Percentiles rank a stretch among this genome's conserved stretches.
phyloP scores from a whole-genome alignment of 306 rosid genomes.

The Cucurbita argyrosperma region DNA sequence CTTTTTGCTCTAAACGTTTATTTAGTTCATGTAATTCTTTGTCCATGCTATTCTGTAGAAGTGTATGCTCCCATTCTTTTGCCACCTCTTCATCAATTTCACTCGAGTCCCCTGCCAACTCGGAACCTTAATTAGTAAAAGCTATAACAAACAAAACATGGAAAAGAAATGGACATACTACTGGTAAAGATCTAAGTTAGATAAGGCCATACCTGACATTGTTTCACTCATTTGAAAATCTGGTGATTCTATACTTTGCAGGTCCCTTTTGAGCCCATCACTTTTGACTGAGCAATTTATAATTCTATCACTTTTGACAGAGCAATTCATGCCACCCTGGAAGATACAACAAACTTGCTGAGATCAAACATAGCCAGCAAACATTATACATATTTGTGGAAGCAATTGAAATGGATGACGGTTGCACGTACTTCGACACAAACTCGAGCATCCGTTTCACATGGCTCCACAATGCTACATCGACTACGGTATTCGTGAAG shows the following conservation, averaged over 20 bases:
- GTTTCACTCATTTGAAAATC: conserved; percentile 77
- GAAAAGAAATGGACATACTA: background rate
- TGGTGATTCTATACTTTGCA: conserved; percentile 47
- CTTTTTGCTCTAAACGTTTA: conserved; percentile 89
- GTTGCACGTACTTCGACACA: conserved; percentile 16
- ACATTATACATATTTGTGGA: background rate
- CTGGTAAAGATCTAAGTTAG: background rate
- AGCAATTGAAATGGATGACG: conserved; percentile 1
- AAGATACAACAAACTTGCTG: conserved; percentile 12
- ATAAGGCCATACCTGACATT: conserved; percentile 37
- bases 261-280: conserved; percentile 82
- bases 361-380: background rate
- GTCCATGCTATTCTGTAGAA: conserved; percentile 89
- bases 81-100: conserved; percentile 89
- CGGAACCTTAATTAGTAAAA: conserved; percentile 14
- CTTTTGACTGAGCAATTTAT: conserved; percentile 39
- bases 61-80: conserved; percentile 98
- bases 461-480: conserved; percentile 45
- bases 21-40: conserved; percentile 88
- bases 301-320: conserved; percentile 59
- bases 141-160: conserved; percentile 7
- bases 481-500: conserved; percentile 83
- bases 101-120: conserved; percentile 55
- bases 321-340: conserved; percentile 60
- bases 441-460: conserved; percentile 64